These are phyloP conservation scores for Brassica rapa DNA, from an alignment of 345 rosid species.

Conservation along the genomic window DNA sequence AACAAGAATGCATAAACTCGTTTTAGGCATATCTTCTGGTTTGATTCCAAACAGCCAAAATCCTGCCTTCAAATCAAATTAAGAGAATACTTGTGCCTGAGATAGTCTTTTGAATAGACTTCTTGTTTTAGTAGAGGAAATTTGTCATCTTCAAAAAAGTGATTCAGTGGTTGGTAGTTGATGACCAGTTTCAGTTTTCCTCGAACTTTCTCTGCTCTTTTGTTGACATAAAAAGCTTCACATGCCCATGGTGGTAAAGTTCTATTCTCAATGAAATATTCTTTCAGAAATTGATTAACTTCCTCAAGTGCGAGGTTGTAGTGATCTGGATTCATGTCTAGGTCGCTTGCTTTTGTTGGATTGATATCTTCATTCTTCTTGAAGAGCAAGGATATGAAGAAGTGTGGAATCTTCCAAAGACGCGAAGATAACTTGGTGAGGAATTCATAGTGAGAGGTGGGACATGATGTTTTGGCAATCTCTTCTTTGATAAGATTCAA, in stretches of 20 bases:
- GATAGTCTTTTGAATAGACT: not conserved
- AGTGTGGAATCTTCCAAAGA: not conserved
- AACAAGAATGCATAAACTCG: too few relatives aligned
- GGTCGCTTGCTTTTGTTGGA: not conserved
- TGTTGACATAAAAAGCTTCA: not conserved
- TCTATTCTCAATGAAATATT: too few relatives aligned
- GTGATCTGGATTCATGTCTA: not conserved
- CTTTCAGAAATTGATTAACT: not conserved
- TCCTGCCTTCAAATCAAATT: too few relatives aligned
- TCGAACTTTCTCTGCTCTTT: not conserved
- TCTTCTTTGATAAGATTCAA: not conserved
- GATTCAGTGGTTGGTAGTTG: not conserved
- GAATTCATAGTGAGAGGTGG: not conserved
- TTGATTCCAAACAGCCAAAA: too few relatives aligned
- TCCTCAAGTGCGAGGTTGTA: not conserved
- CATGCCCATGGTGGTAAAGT: not conserved
- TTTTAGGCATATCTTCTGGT: too few relatives aligned
- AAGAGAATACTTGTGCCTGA: not conserved
- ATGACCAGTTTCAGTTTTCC: not conserved
- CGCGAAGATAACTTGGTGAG: not conserved
- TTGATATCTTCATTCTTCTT: not conserved
- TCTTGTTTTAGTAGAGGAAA: not conserved
- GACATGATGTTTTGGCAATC: not conserved
- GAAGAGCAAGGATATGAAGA: not conserved
- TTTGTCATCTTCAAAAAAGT: not conserved